Evolutionary conservation across 2,329 filamentous ascomycete genomes (phyloP).

Genomic region (Rhexocercosporidium sp.): DNA sequence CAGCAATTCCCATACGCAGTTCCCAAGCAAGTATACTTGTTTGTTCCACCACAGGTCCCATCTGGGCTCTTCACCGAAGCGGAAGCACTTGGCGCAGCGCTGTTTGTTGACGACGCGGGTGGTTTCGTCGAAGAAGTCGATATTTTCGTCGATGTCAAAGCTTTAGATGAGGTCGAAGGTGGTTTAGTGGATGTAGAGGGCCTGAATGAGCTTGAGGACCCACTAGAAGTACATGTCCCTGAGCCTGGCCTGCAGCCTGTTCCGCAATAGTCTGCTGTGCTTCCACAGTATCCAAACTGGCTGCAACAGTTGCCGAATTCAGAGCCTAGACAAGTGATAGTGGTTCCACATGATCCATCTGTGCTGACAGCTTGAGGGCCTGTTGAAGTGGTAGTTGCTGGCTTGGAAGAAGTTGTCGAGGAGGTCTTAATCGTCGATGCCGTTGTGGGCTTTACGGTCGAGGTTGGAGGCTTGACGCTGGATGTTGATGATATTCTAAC

Average conservation of each 20-base stretch:
- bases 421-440: conserved; percentile 8
- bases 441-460: background rate
- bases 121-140: background rate
- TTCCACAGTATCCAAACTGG: conserved; percentile 42
- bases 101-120: conserved; percentile 5
- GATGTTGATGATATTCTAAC: background rate
- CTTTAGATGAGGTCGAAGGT: conserved; percentile 1
- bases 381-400: conserved; percentile 5
- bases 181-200: conserved; percentile 10
- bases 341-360: conserved; percentile 32
- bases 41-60: conserved; percentile 30
- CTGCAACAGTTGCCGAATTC: conserved; percentile 40
- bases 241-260: conserved; percentile 36
- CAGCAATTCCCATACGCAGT: conserved; percentile 37
- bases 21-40: conserved; percentile 28
- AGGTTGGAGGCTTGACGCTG: background rate
- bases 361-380: conserved; percentile 12
- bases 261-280: conserved; percentile 40
- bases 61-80: conserved; percentile 14
- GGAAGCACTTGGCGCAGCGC: conserved; percentile 1
- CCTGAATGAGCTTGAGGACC: conserved; percentile 11
- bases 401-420: conserved; percentile 12
- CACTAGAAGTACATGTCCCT: conserved; percentile 22
- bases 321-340: conserved; percentile 36
- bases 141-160: background rate